Percentiles rank a stretch among this genome's conserved stretches.
Evolutionary conservation across 345 rosid genomes (phyloP).

Genomic region (Citrus inodora): DNA sequence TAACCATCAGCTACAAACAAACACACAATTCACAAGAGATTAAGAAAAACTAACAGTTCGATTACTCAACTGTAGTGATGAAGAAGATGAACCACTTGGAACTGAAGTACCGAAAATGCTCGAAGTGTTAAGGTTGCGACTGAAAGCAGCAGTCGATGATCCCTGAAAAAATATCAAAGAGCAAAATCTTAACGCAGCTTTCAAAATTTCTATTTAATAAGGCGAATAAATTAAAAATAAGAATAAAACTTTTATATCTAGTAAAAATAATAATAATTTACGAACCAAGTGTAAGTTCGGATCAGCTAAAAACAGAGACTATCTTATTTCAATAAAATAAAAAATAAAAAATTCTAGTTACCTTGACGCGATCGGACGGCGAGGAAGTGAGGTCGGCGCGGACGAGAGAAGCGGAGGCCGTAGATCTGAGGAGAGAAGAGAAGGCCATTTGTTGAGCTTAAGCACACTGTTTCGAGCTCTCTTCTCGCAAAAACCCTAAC

Average conservation of each 20-base stretch:
- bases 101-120: constrained; percentile 46
- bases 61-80: constrained; percentile 60
- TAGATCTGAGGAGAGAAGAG: constrained; percentile 67
- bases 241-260: neutral
- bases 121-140: constrained; percentile 34
- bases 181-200: neutral
- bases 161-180: constrained; percentile 25
- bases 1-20: neutral
- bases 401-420: constrained; percentile 35
- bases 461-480: neutral
- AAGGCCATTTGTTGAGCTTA: constrained; percentile 45
- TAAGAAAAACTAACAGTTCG: neutral
- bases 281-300: neutral
- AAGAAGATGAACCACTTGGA: constrained; percentile 29
- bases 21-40: constrained; percentile 8
- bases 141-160: constrained; percentile 33
- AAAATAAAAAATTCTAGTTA: neutral
- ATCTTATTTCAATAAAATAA: neutral
- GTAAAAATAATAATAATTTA: too few species aligned
- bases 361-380: constrained; percentile 54
- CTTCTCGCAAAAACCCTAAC: constrained; percentile 24
- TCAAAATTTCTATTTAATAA: neutral
- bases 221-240: neutral
- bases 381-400: constrained; percentile 37
- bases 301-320: neutral